Evolutionary conservation across 768 basidiomycete genomes (phyloP), one percentile per base, ranked within the genome.

Genomic region (Sistotremastrum suecicum): DNA sequence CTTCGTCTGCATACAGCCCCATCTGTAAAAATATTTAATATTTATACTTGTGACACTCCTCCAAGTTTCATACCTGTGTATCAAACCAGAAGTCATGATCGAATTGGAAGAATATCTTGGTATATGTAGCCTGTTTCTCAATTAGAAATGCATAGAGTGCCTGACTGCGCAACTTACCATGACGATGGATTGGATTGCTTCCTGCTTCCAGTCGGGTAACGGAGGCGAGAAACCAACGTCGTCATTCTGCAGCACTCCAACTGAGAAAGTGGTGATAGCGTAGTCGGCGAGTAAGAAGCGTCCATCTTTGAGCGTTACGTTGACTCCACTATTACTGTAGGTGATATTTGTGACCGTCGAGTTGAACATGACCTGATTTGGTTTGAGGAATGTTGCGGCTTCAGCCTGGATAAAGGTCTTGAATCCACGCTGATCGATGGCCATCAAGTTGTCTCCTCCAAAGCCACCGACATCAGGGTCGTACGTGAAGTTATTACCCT

Each of bases 71-170:
- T 36, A 63, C 67, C 65, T 73, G 56, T 0, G 70, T 72, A 30
- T 65, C 59, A 46, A 70, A 72, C 73, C 73, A 81, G 57, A 82
- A 82, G 29, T 74, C 76, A 45, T 69, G 54, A 0, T 71, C 64
- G 53, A 81, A 82, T 50, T 76, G 69, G 41, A 81, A 54, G 58
- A 80, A 81, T 29, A 82, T 78, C 57, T 81, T 81, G 3, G 80
- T 78, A 50, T 78, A 82, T 1, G 70, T 77, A 5, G 64, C 67
- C 69, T 70, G 41, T 12, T 2, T n/a, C 5, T 34, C 37, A n/a
- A 3, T 7, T 32, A 37, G 5, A 20, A 10, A 36, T 29, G 1
- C 29, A 44, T 35, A 10, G 5, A 8, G 29, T 28, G 4, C 39
- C n/a, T 31, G 36, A 34, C 7, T 5, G 20, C 20, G 20, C 1